Percentiles rank a stretch among this genome's conserved stretches.
Conservation (phyloP, 139 green algal species). For the Asterochloris erici region DNA sequence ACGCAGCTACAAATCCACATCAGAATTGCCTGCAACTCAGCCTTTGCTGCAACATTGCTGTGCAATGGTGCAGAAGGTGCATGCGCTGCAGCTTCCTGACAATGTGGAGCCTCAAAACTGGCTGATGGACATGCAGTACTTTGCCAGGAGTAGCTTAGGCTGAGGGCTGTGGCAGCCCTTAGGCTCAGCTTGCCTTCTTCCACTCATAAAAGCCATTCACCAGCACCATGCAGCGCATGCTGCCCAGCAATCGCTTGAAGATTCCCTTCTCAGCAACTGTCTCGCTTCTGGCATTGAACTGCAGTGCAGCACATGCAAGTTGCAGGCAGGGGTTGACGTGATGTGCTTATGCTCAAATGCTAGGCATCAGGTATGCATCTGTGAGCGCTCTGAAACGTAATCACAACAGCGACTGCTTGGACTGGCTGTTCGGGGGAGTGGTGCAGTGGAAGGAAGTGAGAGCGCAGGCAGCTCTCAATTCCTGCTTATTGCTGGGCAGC, state of each 20-base stretch:
- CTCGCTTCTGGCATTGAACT: conserved; percentile 69
- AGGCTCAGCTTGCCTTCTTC: conserved; percentile 36
- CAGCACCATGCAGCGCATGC: conserved; percentile 63
- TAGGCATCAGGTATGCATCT: neutral
- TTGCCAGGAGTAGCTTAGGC: neutral
- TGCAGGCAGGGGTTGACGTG: neutral
- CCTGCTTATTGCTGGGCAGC: no score
- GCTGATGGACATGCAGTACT: no score
- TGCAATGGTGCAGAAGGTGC: no score
- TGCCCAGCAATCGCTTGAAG: conserved; percentile 57
- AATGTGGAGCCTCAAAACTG: no score
- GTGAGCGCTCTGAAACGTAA: neutral
- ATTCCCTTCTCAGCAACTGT: conserved; percentile 55
- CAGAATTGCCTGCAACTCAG: no score
- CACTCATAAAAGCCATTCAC: conserved; percentile 85
- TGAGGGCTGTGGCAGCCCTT: neutral
- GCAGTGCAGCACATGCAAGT: neutral
- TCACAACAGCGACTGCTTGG: no score
- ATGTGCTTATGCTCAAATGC: neutral
- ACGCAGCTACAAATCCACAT: no score
- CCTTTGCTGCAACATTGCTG: no score
- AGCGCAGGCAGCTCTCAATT: no score
- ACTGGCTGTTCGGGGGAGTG: no score
- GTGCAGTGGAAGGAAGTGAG: no score
- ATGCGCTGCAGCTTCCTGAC: no score